phyloP scores from a whole-genome alignment of 1,139 yeast species.

The Suhomyces bokatorum region DNA sequence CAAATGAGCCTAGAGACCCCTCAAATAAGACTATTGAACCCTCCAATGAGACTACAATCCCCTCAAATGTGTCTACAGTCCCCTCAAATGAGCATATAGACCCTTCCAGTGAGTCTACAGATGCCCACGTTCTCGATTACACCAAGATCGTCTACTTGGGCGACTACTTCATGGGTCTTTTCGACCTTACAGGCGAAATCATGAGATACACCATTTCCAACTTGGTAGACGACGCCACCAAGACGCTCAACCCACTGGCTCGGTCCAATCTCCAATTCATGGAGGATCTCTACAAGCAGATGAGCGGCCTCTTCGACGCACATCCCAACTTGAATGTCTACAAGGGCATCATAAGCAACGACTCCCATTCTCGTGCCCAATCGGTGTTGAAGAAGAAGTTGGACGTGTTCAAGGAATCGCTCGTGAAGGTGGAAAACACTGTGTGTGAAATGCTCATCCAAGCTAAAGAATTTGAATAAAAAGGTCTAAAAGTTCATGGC shows the following conservation, averaged over 20 bases:
- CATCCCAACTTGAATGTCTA: conserved; percentile 25
- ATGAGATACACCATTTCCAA: conserved; percentile 37
- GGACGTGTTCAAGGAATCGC: conserved; percentile 27
- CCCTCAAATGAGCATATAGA: no score
- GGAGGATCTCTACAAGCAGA: conserved; percentile 17
- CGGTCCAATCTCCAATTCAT: conserved; percentile 19
- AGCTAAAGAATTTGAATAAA: conserved; percentile 14
- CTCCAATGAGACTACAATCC: no score
- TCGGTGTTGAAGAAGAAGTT: conserved; percentile 24
- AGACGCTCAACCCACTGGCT: conserved; percentile 14
- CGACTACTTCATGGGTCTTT: conserved; percentile 41
- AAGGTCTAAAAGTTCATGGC: no score
- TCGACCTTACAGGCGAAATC: conserved; percentile 46
- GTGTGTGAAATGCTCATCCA: conserved; percentile 29
- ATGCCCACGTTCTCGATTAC: neutral
- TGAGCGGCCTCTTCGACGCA: conserved; percentile 15
- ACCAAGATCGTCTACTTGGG: conserved; percentile 18
- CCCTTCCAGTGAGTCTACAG: neutral
- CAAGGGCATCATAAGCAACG: conserved; percentile 23
- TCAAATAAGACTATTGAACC: no score
- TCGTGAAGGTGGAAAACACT: conserved; percentile 28
- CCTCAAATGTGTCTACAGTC: no score
- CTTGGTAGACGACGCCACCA: conserved; percentile 16
- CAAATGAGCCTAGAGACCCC: no score
- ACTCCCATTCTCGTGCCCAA: conserved; percentile 19